Conservation (phyloP, 495 filamentous ascomycete genomes). For the Lindgomyces ingoldianus region DNA sequence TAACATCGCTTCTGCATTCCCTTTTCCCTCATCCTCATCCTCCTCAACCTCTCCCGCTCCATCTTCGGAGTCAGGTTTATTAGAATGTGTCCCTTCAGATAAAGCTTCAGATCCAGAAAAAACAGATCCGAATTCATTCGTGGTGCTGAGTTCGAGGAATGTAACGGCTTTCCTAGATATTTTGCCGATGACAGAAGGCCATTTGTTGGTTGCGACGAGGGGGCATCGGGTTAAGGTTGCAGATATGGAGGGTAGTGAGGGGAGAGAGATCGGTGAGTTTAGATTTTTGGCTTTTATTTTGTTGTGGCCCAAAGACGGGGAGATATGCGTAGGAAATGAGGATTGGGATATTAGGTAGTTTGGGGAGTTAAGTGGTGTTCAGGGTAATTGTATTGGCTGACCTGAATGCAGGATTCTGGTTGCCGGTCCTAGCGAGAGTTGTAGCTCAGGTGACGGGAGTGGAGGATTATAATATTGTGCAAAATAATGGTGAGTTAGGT, state of each 20-base stretch:
- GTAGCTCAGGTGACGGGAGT: constrained; percentile 64
- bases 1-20: constrained; percentile 54
- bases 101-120: constrained; percentile 31
- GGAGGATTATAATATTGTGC: constrained; percentile 85
- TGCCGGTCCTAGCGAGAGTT: constrained; percentile 72
- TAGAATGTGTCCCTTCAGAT: constrained; percentile 39
- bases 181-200: constrained; percentile 72
- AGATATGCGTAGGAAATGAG: not conserved
- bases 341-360: not conserved
- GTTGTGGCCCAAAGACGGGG: not conserved
- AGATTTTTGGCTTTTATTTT: no score
- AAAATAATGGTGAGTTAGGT: constrained; percentile 76
- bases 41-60: constrained; percentile 44
- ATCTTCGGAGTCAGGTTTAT: constrained; percentile 43
- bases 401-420: constrained; percentile 57
- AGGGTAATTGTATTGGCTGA: no score
- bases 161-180: constrained; percentile 89
- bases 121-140: constrained; percentile 48
- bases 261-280: constrained; percentile 52
- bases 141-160: constrained; percentile 71
- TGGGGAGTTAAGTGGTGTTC: no score
- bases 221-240: constrained; percentile 69
- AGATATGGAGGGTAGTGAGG: constrained; percentile 64
- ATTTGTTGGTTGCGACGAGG: constrained; percentile 75
- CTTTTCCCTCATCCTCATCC: constrained; percentile 23